Evolutionary conservation across 768 basidiomycete species (phyloP).

Genomic region (Naganishia friedmannii): DNA sequence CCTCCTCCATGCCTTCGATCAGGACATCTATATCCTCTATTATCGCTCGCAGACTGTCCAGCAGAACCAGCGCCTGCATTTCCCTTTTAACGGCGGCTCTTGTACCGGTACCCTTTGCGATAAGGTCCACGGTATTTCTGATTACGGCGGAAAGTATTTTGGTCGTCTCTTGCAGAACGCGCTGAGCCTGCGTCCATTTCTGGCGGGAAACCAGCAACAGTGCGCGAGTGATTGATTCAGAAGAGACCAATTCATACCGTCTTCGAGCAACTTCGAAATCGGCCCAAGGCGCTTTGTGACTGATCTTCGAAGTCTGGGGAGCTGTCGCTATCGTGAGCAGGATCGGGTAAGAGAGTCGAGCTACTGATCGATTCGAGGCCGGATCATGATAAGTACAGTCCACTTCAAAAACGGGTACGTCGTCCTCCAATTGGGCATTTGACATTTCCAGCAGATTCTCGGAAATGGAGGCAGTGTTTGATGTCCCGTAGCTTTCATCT

Average conservation of each 20-base stretch:
- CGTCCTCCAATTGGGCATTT: slow-evolving; percentile 92
- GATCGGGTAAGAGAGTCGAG: slow-evolving; percentile 85
- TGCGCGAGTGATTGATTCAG: slow-evolving; percentile 94
- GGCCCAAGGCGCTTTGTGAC: slow-evolving; percentile 52
- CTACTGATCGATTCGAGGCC: slow-evolving; percentile 72
- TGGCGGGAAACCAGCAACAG: slow-evolving; percentile 86
- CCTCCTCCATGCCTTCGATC: slow-evolving; percentile 83
- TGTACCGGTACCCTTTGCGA: slow-evolving; percentile 53
- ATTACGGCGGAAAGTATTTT: slow-evolving; percentile 87
- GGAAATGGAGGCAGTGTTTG: not conserved
- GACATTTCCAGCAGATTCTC: slow-evolving; percentile 67
- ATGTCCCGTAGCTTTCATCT: slow-evolving; percentile 52
- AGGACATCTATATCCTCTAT: slow-evolving; percentile 82
- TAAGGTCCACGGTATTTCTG: slow-evolving; percentile 71
- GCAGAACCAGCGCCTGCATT: slow-evolving; percentile 66
- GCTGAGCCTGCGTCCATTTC: slow-evolving; percentile 84
- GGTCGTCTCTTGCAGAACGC: slow-evolving; percentile 72
- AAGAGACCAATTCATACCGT: slow-evolving; percentile 91
- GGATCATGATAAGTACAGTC: slow-evolving; percentile 96
- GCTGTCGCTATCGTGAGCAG: slow-evolving; percentile 84
- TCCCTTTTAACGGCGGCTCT: slow-evolving; percentile 73
- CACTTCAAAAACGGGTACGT: slow-evolving; percentile 92
- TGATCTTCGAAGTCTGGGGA: slow-evolving; percentile 56
- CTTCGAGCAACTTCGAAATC: slow-evolving; percentile 88
- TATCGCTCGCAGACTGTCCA: slow-evolving; percentile 78